Evolutionary conservation across 768 basidiomycete species (phyloP), one percentile per base, ranked within the genome.

Genomic region (Dentipellis sp.): DNA sequence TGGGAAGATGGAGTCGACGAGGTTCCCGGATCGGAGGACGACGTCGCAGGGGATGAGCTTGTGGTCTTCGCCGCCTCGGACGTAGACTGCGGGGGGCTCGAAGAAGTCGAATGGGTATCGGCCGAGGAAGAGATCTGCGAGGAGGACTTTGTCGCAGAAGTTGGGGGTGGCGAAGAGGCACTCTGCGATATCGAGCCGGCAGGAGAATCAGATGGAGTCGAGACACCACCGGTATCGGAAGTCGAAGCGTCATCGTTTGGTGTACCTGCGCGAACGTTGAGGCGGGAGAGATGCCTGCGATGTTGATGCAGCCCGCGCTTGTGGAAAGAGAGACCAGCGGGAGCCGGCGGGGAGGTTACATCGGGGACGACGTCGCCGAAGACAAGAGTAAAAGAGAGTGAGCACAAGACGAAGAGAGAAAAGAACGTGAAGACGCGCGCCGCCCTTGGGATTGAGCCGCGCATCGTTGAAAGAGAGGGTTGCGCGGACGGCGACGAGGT

Each of bases 341-440:
- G 16, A 19, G 17, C 40, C 17, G 40, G 40, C 40, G 40, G 40
- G 40, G 16, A 16, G 16, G 10, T 42, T 42, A 42, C 40, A 42
- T 42, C 40, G 40, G 40, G 16, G 40, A 42, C 40, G 17, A 42
- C 16, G 17, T 42, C 16, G 40, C 40, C 40, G 40, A 42, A 42
- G 57, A 56, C 64, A 40, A 59, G 56, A 54, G 56, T 60, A 62
- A 66, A 65, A 35, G 65, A 66, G 42, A 66, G 67, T 62, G 65
- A 63, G 46, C 55, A 63, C 63, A 68, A 58, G 67, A 68, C 59
- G 51, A 63, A 61, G 56, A 67, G 63, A 34, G 60, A 63, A 68
- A 68, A 56, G 67, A 68, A 58, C 57, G 67, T 66, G 54, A 68
- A 57, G 58, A 56, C 57, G 63, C 67, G 67, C 48, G 62, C 62